Evolutionary conservation across 2,329 filamentous ascomycete genomes (phyloP).

Genomic region (Alternaria angustiovoidea): DNA sequence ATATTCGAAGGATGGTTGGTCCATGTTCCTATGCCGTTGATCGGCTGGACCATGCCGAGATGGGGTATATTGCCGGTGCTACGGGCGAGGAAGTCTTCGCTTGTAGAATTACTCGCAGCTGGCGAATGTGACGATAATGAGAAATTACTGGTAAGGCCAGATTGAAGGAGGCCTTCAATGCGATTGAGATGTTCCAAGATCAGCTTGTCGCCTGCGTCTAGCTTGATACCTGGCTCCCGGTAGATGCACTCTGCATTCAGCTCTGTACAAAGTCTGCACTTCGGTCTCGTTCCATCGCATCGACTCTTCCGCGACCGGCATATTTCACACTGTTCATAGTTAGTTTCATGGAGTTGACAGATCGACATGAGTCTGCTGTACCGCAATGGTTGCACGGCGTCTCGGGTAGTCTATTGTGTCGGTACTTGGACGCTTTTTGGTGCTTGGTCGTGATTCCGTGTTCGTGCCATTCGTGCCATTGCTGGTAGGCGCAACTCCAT

Average conservation of each 20-base stretch:
- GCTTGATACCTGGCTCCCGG: conserved; percentile 84
- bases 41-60: conserved; percentile 50
- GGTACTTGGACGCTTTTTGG: conserved; percentile 51
- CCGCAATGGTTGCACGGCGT: conserved; percentile 53
- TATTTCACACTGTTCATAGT: conserved; percentile 73
- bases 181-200: conserved; percentile 80
- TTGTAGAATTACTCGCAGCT: conserved; percentile 55
- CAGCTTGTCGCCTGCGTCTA: conserved; percentile 85
- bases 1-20: conserved; percentile 70
- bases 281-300: conserved; percentile 80
- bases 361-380: conserved; percentile 26
- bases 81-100: conserved; percentile 53
- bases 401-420: conserved; percentile 55
- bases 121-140: conserved; percentile 65
- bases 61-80: conserved; percentile 49
- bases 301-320: conserved; percentile 81
- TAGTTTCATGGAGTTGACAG: conserved; percentile 22
- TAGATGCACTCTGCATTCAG: conserved; percentile 85
- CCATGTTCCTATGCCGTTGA: conserved; percentile 75
- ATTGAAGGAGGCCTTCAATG: conserved; percentile 81
- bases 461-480: conserved; percentile 36
- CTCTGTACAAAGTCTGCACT: conserved; percentile 84
- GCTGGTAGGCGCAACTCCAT: conserved; percentile 42
- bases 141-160: conserved; percentile 66
- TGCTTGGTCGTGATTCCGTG: conserved; percentile 37